These are phyloP conservation scores for Sporothrix curviconia DNA, from an alignment of 2,329 filamentous ascomycete genomes.

Conservation along the genomic window DNA sequence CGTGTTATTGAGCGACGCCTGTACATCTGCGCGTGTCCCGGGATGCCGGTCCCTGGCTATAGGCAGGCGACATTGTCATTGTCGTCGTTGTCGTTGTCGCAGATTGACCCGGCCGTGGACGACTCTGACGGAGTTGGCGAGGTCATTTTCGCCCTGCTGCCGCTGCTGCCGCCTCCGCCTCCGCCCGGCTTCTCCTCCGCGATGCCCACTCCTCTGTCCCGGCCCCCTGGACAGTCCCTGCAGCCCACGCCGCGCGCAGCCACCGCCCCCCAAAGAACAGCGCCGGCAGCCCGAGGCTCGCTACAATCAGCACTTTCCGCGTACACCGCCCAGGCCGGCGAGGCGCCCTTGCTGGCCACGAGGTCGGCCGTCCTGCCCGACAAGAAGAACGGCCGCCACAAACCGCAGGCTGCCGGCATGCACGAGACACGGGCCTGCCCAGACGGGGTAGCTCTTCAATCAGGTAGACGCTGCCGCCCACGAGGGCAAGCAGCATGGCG, in stretches of 20 bases:
- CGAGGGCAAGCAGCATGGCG: slow-evolving; percentile 24
- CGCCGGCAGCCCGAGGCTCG: slow-evolving; percentile 25
- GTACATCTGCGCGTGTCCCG: neutral
- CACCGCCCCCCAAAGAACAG: slow-evolving; percentile 25
- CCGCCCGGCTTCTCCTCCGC: too few relatives aligned
- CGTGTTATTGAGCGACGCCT: neutral
- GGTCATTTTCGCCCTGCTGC: neutral
- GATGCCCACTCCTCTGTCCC: too few relatives aligned
- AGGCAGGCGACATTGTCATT: neutral
- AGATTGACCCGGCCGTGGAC: neutral
- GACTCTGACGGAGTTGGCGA: neutral
- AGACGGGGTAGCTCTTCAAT: slow-evolving; percentile 30
- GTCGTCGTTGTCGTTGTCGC: neutral
- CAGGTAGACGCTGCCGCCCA: slow-evolving; percentile 27
- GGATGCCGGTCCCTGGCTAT: neutral
- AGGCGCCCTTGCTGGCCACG: slow-evolving; percentile 24
- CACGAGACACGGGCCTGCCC: slow-evolving; percentile 28
- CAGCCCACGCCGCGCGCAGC: slow-evolving; percentile 26
- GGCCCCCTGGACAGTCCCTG: slow-evolving; percentile 20
- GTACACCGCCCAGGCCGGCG: slow-evolving; percentile 26
- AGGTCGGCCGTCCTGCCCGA: slow-evolving; percentile 25
- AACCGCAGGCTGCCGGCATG: slow-evolving; percentile 29
- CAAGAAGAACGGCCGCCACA: slow-evolving; percentile 27
- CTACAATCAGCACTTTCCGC: slow-evolving; percentile 28
- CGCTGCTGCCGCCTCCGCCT: too few relatives aligned